Percentiles rank a stretch among this genome's conserved stretches.
phyloP scores from a whole-genome alignment of 1,284 basidiomycete species.

The Boletus albobrunnescens region DNA sequence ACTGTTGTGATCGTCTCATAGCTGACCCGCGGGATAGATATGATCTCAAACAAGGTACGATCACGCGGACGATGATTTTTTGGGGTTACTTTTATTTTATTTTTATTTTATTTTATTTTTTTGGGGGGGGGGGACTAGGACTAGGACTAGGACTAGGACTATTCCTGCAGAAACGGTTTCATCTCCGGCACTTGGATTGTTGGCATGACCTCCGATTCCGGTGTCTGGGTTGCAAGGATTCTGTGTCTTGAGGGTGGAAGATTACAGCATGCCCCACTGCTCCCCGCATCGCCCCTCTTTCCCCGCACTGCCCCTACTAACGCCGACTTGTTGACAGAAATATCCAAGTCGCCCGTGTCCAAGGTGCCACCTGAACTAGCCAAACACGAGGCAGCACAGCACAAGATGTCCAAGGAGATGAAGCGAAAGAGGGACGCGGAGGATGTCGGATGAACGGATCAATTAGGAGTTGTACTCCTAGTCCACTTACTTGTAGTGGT shows the following conservation, averaged over 20 bases:
- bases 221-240: no score
- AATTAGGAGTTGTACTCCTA: background rate
- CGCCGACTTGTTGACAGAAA: constrained; percentile 49
- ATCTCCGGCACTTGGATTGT: no score
- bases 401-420: constrained; percentile 86
- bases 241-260: no score
- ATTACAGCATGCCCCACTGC: constrained; percentile 12
- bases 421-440: constrained; percentile 83
- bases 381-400: constrained; percentile 85
- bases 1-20: background rate
- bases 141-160: no score
- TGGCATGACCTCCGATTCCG: no score
- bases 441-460: constrained; percentile 49
- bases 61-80: no score
- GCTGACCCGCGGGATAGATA: constrained; percentile 52
- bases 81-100: no score
- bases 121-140: no score
- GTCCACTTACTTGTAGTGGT: no score
- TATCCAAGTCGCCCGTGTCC: constrained; percentile 89
- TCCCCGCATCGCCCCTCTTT: constrained; percentile 9
- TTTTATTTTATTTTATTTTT: no score
- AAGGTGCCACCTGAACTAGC: constrained; percentile 85
- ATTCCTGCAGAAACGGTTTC: no score
- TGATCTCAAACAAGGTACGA: constrained; percentile 80
- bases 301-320: constrained; percentile 18